These are phyloP conservation scores for Amanita polypyramis DNA, from an alignment of 768 basidiomycete genomes.

Conservation along the genomic window DNA sequence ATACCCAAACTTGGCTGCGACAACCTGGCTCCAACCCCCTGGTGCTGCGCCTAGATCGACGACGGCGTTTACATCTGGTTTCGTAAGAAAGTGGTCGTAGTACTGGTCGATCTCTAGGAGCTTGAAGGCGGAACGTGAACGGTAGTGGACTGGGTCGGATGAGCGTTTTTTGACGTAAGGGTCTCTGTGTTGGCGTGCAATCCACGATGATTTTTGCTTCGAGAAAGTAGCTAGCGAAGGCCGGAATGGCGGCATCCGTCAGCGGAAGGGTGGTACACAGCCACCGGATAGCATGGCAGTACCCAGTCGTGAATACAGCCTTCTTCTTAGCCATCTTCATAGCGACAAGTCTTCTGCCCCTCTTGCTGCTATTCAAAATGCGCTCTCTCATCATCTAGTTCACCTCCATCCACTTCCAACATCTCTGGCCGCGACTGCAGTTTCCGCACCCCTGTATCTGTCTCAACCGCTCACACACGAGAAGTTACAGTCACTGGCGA, in stretches of 20 bases:
- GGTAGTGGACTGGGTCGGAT: constrained; percentile 35
- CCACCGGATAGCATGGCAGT: constrained; percentile 10
- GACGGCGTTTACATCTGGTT: constrained; percentile 46
- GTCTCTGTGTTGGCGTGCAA: constrained; percentile 58
- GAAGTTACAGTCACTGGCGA: constrained; percentile 38
- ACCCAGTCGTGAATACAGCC: constrained; percentile 12
- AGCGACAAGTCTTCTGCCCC: constrained; percentile 32
- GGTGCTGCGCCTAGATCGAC: constrained; percentile 91
- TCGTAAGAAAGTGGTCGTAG: constrained; percentile 40
- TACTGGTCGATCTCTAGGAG: constrained; percentile 66
- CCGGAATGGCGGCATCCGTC: no score
- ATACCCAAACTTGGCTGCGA: constrained; percentile 52
- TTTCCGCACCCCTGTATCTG: constrained; percentile 46
- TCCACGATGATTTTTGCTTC: constrained; percentile 33
- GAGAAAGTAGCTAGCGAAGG: no score
- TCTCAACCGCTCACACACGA: constrained; percentile 30
- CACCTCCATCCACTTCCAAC: constrained; percentile 40
- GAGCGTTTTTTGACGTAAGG: constrained; percentile 56
- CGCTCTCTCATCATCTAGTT: constrained; percentile 51
- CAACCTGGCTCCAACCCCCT: constrained; percentile 91
- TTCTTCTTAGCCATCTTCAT: constrained; percentile 44
- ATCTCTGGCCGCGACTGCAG: constrained; percentile 42
- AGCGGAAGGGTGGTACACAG: background rate
- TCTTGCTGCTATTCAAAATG: constrained; percentile 38
- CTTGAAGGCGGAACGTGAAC: constrained; percentile 89